Evolutionary conservation across 805 yeast species (phyloP), one percentile per base, ranked within the genome.

Genomic region (Metschnikowia hibisci): DNA sequence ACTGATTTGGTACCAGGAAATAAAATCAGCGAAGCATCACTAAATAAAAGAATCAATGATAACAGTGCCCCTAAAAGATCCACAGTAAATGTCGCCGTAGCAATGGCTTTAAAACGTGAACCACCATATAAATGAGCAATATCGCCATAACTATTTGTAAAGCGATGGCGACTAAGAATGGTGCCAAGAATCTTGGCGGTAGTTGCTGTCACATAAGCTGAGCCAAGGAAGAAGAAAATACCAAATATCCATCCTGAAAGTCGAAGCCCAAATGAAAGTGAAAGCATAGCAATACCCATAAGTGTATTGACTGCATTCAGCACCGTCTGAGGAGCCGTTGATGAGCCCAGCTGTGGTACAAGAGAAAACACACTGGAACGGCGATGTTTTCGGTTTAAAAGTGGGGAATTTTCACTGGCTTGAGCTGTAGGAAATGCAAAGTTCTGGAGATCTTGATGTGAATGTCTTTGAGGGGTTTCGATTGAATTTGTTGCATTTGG

Each of bases 51-150:
- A 28, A 80, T 69, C 67, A 81, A 69, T 3, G 83, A 71, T 7
- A 78, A 65, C 13, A 77, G 74, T 8, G 86, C 86, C 3, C 84
- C 84, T n/a, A 73, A 45, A 30, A 82, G 63, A 58, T 82, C 88
- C 34, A 79, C 43, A 3, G 77, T 63, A 56, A 82, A 82, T 3
- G 77, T 67, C 3, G 60, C 35, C 6, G 80, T 73, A 14, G 78
- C 75, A 18, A 76, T 37, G 12, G 63, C 48, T 32, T 77, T 75
- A 11, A 71, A 63, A 5, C 56, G 44, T 2, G 52, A 52, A 1
- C 96, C 96, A 57, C 83, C 87, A 0, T 90, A 85, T n/a, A 87
- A 86, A 54, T 78, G 82, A 3, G 95, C 95, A 38, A 89, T 71
- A 65, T 89, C 96, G 0, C 96, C 95, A 61, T 88, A 89, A 0